Conservation (phyloP, 208 protist species). For the Leishmania aethiopica region DNA sequence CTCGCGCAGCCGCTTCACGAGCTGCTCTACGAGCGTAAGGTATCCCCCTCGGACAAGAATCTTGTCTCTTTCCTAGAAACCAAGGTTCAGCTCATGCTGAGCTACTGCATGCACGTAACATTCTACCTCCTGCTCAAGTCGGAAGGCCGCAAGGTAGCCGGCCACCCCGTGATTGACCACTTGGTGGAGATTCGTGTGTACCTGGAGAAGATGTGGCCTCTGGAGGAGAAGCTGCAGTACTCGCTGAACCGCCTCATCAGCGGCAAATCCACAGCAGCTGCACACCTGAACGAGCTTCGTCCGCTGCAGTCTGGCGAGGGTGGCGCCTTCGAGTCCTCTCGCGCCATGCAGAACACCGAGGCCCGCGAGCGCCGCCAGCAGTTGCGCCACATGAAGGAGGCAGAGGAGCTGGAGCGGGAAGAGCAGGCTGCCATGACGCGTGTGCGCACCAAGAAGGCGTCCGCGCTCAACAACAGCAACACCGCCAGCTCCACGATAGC, state of each 20-base stretch:
- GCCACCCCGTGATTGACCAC: conserved; percentile 94
- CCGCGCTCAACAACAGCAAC: conserved; percentile 43
- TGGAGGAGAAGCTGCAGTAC: conserved; percentile 97
- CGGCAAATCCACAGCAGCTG: conserved; percentile 69
- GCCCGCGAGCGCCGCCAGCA: conserved; percentile 70
- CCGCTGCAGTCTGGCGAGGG: conserved; percentile 50
- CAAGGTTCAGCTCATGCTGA: conserved; percentile 95
- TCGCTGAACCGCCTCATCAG: conserved; percentile 94
- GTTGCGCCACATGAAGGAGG: conserved; percentile 63
- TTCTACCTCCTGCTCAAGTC: conserved; percentile 95
- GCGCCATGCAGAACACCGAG: conserved; percentile 42
- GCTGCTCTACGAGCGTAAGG: conserved; percentile 80
- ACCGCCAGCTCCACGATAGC: conserved; percentile 47
- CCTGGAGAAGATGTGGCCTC: conserved; percentile 94
- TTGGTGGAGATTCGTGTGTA: conserved; percentile 94
- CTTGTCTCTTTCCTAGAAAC: conserved; percentile 89
- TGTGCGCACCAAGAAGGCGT: conserved; percentile 79
- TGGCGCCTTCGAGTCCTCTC: conserved; percentile 37
- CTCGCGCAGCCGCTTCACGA: conserved; percentile 83
- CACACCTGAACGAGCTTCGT: conserved; percentile 67
- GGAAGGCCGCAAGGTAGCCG: conserved; percentile 90
- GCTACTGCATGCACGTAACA: conserved; percentile 95
- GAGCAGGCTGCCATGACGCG: conserved; percentile 85
- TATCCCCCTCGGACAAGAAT: conserved; percentile 72
- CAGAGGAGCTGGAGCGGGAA: conserved; percentile 83